A percentile compares a stretch with the other conserved stretches of the same genome.
Evolutionary conservation across 345 rosid species (phyloP).

Genomic region (Aquilaria yunnanensis): DNA sequence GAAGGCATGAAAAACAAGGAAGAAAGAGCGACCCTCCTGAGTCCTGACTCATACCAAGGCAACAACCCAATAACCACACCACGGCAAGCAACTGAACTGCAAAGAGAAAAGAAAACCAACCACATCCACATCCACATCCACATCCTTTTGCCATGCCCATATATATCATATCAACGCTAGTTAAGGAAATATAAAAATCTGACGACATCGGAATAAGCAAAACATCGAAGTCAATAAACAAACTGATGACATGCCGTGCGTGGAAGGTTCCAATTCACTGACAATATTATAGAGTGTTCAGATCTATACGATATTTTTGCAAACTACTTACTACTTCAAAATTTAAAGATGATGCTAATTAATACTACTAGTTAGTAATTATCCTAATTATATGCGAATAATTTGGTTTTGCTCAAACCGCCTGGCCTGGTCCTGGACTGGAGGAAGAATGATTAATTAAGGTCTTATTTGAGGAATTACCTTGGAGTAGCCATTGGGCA

Average conservation of each 20-base stretch:
- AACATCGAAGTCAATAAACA: conserved; percentile 23
- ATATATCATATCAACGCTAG: no score
- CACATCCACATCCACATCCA: no score
- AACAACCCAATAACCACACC: no score
- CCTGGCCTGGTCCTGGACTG: no score
- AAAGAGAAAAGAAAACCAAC: no score
- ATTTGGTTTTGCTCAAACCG: neutral
- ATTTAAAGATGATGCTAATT: neutral
- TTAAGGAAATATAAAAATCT: no score
- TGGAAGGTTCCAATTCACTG: conserved; percentile 16
- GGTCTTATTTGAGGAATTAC: conserved; percentile 23
- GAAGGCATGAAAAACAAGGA: no score
- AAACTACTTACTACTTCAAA: neutral
- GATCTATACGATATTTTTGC: neutral
- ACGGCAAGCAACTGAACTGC: no score
- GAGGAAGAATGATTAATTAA: conserved; percentile 7
- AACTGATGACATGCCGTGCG: conserved; percentile 14
- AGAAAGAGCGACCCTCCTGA: no score
- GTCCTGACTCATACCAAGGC: no score
- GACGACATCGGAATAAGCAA: no score
- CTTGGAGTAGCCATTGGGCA: conserved; percentile 97
- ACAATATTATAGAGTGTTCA: neutral
- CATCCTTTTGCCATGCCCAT: no score
- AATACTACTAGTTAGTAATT: neutral
- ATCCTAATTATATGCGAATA: conserved; percentile 1